These are phyloP conservation scores for Astragalus membranaceus DNA, from an alignment of 306 rosid species.

Conservation along the genomic window DNA sequence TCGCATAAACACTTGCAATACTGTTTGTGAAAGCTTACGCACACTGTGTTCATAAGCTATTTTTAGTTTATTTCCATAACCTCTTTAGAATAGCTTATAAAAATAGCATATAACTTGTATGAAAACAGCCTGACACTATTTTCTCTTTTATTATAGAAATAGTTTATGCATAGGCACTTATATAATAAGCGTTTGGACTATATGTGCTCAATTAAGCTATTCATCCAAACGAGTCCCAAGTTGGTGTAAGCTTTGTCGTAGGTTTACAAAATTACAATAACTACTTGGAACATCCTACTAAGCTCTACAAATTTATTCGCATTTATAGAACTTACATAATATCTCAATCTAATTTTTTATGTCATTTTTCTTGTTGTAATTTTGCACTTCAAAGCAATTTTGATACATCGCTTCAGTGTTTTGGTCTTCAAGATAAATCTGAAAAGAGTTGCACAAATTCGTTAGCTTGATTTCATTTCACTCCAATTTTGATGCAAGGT, in stretches of 20 bases:
- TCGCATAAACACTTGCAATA: too few species aligned
- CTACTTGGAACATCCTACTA: background rate
- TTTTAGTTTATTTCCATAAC: too few species aligned
- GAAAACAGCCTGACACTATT: too few species aligned
- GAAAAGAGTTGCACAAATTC: background rate
- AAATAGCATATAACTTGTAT: too few species aligned
- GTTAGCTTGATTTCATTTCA: background rate
- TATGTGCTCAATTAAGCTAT: too few species aligned
- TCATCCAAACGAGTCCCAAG: too few species aligned
- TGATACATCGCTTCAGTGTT: background rate
- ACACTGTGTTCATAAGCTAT: too few species aligned
- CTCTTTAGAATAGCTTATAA: too few species aligned
- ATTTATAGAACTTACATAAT: background rate
- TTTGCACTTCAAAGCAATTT: background rate
- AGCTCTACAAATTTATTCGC: background rate
- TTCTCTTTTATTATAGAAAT: too few species aligned
- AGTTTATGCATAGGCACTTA: too few species aligned
- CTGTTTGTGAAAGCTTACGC: too few species aligned
- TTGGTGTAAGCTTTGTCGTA: background rate
- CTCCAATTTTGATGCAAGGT: background rate
- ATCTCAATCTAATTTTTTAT: background rate
- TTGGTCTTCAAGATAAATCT: background rate
- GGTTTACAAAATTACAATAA: background rate
- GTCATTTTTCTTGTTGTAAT: background rate
- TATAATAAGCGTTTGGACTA: too few species aligned